Conservation (phyloP, 2,329 filamentous ascomycete species). For the Thielaviopsis populi region DNA sequence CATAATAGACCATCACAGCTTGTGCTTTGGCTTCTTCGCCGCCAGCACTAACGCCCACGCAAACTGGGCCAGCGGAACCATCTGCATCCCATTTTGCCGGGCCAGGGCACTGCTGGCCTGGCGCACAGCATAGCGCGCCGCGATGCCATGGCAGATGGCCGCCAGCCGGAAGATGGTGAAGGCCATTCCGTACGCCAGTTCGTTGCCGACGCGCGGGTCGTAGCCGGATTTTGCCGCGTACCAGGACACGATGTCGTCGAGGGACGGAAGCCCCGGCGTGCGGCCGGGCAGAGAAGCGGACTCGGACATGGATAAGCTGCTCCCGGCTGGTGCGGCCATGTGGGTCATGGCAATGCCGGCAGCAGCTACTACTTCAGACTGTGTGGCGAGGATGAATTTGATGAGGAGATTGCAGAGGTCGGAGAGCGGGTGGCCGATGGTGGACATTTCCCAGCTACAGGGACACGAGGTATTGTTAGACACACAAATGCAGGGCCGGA, state of each 20-base stretch:
- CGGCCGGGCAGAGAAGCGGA: constrained; percentile 44
- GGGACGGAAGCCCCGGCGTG: constrained; percentile 46
- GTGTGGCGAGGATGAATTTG: constrained; percentile 27
- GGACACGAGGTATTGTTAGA: background rate
- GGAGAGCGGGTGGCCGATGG: constrained; percentile 85
- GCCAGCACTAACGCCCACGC: constrained; percentile 59
- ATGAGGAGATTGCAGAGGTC: constrained; percentile 66
- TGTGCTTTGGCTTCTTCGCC: constrained; percentile 22
- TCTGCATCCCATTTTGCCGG: constrained; percentile 51
- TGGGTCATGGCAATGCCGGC: constrained; percentile 19
- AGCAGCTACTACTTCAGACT: constrained; percentile 20
- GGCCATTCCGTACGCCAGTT: constrained; percentile 45
- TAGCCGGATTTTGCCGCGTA: constrained; percentile 45
- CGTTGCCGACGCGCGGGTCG: constrained; percentile 40
- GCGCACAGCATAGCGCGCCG: constrained; percentile 65
- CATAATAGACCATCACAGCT: constrained; percentile 17
- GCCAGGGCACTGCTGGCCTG: constrained; percentile 86
- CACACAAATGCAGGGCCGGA: background rate
- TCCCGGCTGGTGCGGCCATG: constrained; percentile 19
- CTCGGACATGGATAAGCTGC: constrained; percentile 18
- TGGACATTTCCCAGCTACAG: constrained; percentile 85
- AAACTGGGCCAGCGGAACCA: constrained; percentile 57
- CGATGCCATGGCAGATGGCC: constrained; percentile 72
- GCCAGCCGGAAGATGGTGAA: constrained; percentile 47
- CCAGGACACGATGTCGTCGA: constrained; percentile 29